Evolutionary conservation across 768 basidiomycete genomes (phyloP).

Genomic region (Russula virescens): DNA sequence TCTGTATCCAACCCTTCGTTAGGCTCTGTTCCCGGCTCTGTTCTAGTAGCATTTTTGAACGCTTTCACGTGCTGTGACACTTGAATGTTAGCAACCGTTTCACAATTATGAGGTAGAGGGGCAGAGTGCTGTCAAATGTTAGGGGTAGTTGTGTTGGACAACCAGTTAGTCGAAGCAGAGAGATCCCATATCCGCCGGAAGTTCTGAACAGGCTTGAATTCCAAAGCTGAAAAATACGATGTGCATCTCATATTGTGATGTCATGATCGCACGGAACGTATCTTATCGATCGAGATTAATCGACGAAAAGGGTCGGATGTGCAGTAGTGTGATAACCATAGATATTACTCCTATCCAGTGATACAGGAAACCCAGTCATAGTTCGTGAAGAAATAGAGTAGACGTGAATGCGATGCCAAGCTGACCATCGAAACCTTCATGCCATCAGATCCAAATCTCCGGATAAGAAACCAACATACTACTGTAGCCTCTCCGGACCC

Average conservation of each 20-base stretch:
- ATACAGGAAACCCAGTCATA: not conserved
- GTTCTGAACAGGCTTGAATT: conserved; percentile 6
- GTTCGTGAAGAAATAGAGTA: not conserved
- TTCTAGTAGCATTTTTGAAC: not conserved
- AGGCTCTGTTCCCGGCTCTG: not conserved
- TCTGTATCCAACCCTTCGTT: not conserved
- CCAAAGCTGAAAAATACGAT: not conserved
- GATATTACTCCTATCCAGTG: not conserved
- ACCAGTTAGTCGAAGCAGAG: not conserved
- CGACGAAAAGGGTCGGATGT: too few species aligned
- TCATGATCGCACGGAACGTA: conserved; percentile 1
- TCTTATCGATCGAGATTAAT: not conserved
- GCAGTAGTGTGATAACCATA: too few species aligned
- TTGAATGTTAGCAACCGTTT: not conserved
- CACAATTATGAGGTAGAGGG: not conserved
- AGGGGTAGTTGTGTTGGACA: not conserved
- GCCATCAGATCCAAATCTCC: not conserved
- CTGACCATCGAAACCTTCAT: not conserved
- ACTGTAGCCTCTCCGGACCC: not conserved
- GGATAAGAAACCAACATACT: not conserved
- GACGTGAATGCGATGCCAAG: not conserved
- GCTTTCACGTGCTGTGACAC: not conserved
- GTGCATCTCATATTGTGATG: conserved; percentile 9
- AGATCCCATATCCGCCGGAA: not conserved
- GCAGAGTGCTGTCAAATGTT: too few species aligned